phyloP scores from a whole-genome alignment of 148 eudicot genomes.

The Tetragonia tetragonoides region DNA sequence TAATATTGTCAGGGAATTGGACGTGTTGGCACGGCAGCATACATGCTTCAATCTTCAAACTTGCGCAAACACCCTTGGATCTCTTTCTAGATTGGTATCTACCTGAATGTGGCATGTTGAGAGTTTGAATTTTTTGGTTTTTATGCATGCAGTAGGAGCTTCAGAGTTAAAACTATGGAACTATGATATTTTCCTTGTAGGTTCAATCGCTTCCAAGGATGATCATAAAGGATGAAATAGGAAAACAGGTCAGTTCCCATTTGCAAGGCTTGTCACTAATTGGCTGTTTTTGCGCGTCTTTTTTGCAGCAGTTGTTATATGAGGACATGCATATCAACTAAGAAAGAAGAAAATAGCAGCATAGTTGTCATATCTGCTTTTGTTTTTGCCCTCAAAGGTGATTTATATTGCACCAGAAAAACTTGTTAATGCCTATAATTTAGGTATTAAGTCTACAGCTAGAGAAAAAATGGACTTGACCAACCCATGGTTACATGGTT shows the following conservation, averaged over 20 bases:
- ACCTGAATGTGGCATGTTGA: slow-evolving; percentile 6
- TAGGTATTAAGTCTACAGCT: neutral
- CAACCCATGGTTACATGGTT: neutral
- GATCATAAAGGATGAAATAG: slow-evolving; percentile 96
- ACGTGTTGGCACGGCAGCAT: slow-evolving; percentile 83
- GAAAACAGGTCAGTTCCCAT: slow-evolving; percentile 76
- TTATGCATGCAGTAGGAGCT: neutral
- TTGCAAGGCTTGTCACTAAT: slow-evolving; percentile 16
- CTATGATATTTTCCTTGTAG: slow-evolving; percentile 40
- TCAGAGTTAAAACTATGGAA: neutral
- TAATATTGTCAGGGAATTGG: slow-evolving; percentile 72
- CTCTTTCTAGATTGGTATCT: slow-evolving; percentile 93
- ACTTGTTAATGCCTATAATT: neutral
- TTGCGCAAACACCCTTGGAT: slow-evolving; percentile 89
- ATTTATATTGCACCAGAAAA: neutral
- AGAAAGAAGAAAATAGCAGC: neutral
- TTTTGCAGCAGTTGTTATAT: slow-evolving; percentile 4
- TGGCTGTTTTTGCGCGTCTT: neutral
- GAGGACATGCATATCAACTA: neutral
- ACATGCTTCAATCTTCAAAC: slow-evolving; percentile 87
- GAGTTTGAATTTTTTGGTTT: neutral
- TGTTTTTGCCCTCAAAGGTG: neutral
- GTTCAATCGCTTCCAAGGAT: slow-evolving; percentile 98
- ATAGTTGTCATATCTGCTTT: neutral
- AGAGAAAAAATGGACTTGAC: neutral